Evolutionary conservation across 345 rosid genomes (phyloP).

Genomic region (Balakata baccata): DNA sequence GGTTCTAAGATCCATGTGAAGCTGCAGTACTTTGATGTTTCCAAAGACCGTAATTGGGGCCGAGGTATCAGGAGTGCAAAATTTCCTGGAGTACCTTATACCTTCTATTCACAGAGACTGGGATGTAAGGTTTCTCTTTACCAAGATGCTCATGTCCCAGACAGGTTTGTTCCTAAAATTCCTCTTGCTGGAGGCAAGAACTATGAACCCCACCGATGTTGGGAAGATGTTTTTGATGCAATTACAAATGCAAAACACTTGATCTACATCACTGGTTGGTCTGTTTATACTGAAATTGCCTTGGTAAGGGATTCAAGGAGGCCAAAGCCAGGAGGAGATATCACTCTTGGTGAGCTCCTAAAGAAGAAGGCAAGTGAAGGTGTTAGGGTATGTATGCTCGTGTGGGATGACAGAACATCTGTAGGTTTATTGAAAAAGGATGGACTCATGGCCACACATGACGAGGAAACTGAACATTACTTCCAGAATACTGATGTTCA

Average conservation of each 20-base stretch:
- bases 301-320: conserved; percentile 89
- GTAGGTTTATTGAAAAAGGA: conserved; percentile 78
- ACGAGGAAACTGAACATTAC: conserved; percentile 75
- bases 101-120: conserved; percentile 77
- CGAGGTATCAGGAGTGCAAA: conserved; percentile 65
- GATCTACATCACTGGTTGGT: conserved; percentile 97
- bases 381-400: conserved; percentile 81
- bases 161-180: conserved; percentile 68
- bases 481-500: conserved; percentile 73
- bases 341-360: conserved; percentile 73
- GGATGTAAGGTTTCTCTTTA: conserved; percentile 88
- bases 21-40: conserved; percentile 70
- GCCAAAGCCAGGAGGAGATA: conserved; percentile 91
- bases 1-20: conserved; percentile 86
- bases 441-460: conserved; percentile 97
- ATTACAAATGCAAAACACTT: conserved; percentile 79
- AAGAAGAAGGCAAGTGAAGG: conserved; percentile 93
- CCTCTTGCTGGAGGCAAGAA: conserved; percentile 87
- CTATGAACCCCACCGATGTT: conserved; percentile 85
- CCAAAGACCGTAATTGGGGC: conserved; percentile 63
- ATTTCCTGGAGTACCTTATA: conserved; percentile 89
- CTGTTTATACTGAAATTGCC: conserved; percentile 86
- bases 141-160: conserved; percentile 96
- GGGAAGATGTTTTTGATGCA: conserved; percentile 96
- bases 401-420: conserved; percentile 99